Evolutionary conservation across 2,329 filamentous ascomycete species (phyloP).

Genomic region (Hymenoscyphus fraxineus): DNA sequence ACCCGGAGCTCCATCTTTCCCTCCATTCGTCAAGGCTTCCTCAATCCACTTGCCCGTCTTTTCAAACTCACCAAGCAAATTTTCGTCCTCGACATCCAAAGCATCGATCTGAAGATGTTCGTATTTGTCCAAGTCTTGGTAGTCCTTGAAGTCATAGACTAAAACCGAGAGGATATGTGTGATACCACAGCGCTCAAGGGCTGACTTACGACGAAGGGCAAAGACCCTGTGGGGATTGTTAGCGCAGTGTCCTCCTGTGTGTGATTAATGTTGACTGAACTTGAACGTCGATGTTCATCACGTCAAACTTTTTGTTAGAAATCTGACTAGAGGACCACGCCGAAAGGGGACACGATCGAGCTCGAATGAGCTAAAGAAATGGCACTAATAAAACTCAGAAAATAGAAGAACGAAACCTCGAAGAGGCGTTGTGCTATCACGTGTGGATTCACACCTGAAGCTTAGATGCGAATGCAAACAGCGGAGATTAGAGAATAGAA

Average conservation of each 20-base stretch:
- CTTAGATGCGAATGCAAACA: too few relatives aligned
- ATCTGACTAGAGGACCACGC: too few relatives aligned
- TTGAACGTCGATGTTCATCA: neutral
- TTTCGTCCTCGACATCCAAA: constrained; percentile 86
- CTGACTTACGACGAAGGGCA: constrained; percentile 67
- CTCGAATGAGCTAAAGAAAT: neutral
- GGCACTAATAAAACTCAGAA: neutral
- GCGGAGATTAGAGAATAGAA: neutral
- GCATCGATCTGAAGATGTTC: constrained; percentile 77
- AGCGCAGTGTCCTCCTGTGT: neutral
- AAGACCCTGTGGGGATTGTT: constrained; percentile 59
- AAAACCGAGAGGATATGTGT: constrained; percentile 89
- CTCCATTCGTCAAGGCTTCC: constrained; percentile 60
- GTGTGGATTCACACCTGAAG: constrained; percentile 2
- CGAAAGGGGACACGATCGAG: neutral
- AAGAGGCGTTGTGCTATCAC: constrained; percentile 5
- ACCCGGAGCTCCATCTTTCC: constrained; percentile 46
- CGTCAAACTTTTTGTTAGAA: neutral
- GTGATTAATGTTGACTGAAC: neutral
- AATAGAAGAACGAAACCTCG: neutral
- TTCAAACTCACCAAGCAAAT: constrained; percentile 78
- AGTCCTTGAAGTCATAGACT: constrained; percentile 54
- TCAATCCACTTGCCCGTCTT: constrained; percentile 80
- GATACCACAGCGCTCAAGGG: constrained; percentile 69
- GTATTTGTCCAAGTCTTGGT: constrained; percentile 57